Evolutionary conservation across 192 early-diverging fungal species (phyloP).

Genomic region (Endogone sp.): DNA sequence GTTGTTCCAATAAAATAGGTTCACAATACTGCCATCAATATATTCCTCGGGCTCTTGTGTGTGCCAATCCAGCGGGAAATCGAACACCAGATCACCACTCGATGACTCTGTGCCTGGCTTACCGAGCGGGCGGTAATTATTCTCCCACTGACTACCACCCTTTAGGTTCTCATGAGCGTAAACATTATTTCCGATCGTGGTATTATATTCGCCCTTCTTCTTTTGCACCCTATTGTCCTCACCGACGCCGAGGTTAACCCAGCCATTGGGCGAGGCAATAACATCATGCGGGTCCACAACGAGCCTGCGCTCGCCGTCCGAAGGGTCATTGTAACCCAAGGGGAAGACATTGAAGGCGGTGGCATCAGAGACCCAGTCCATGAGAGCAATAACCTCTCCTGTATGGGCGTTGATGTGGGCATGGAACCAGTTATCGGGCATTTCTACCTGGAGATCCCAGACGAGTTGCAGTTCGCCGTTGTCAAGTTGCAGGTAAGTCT

Average conservation of each 20-base stretch:
- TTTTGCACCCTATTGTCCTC: constrained; percentile 13
- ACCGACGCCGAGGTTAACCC: constrained; percentile 58
- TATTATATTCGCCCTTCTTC: constrained; percentile 50
- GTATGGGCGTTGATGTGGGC: constrained; percentile 58
- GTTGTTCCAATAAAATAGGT: constrained; percentile 94
- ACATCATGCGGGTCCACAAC: constrained; percentile 48
- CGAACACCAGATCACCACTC: constrained; percentile 53
- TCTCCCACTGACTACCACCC: constrained; percentile 67
- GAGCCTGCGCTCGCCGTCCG: constrained; percentile 53
- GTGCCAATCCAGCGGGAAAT: constrained; percentile 66
- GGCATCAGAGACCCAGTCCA: constrained; percentile 83
- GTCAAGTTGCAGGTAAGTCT: constrained; percentile 62
- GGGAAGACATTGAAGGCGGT: constrained; percentile 76
- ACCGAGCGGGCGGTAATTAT: constrained; percentile 75
- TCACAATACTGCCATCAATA: constrained; percentile 73
- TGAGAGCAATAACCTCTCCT: constrained; percentile 63
- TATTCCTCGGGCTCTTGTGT: constrained; percentile 63
- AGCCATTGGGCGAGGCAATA: constrained; percentile 62
- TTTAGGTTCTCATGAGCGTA: constrained; percentile 81
- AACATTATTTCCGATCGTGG: constrained; percentile 89
- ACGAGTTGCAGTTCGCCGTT: constrained; percentile 59
- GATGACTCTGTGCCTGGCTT: constrained; percentile 17
- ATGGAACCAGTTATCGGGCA: constrained; percentile 79
- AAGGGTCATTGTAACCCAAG: constrained; percentile 77
- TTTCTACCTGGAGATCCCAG: constrained; percentile 80